phyloP scores from a whole-genome alignment of 2,329 filamentous ascomycete genomes.

The Fusarium xylarioides region DNA sequence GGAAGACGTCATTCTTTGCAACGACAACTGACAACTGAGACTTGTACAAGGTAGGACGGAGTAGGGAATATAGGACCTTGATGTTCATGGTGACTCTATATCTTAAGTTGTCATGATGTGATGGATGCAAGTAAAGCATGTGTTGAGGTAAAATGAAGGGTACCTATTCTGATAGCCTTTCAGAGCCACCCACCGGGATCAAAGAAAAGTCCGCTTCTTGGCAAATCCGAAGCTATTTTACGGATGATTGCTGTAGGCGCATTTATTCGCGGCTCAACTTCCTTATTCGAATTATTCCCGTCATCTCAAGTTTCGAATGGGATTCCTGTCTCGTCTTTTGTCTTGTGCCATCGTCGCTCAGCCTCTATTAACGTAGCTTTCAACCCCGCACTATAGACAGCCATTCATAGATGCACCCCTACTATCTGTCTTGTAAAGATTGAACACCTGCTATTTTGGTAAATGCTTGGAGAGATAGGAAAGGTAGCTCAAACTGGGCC shows the following conservation, averaged over 20 bases:
- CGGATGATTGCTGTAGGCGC: not conserved
- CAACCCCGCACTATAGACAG: constrained; percentile 8
- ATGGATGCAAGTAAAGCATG: not conserved
- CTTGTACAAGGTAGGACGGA: not conserved
- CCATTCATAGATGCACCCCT: constrained; percentile 8
- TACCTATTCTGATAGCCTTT: not conserved
- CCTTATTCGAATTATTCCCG: constrained; percentile 21
- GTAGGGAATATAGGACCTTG: not conserved
- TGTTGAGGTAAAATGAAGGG: not conserved
- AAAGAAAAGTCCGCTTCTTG: constrained; percentile 16
- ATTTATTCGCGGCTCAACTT: constrained; percentile 14
- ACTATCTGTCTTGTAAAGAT: not conserved
- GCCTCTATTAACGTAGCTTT: not conserved
- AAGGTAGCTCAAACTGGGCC: not conserved
- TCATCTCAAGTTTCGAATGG: not conserved
- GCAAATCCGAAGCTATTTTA: not conserved
- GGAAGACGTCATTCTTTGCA: not conserved
- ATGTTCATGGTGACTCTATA: not conserved
- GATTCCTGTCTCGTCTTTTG: not conserved
- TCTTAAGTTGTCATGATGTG: not conserved
- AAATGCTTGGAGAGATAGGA: not conserved
- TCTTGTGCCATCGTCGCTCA: constrained; percentile 2
- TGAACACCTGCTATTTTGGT: constrained; percentile 22
- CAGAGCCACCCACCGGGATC: not conserved
- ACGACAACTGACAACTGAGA: not conserved